These are phyloP conservation scores for Pleurotus salmoneostramineus DNA, from an alignment of 768 basidiomycete genomes.

Conservation along the genomic window DNA sequence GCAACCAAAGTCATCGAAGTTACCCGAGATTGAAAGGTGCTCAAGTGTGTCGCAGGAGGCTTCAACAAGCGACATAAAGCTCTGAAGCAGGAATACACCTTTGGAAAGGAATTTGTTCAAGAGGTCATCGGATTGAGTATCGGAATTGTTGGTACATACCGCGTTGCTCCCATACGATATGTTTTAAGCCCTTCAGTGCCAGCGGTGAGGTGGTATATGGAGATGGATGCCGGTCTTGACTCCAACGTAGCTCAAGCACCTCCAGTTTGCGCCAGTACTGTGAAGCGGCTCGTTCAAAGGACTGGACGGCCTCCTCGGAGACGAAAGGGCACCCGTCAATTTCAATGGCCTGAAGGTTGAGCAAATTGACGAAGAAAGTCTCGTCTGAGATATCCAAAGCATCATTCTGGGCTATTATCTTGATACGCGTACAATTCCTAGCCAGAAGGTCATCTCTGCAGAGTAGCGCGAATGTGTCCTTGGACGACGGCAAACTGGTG, in stretches of 20 bases:
- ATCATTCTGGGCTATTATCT: neutral
- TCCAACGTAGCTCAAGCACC: too few relatives aligned
- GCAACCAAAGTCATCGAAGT: conserved; percentile 5
- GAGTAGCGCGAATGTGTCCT: neutral
- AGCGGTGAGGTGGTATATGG: too few relatives aligned
- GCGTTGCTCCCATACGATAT: too few relatives aligned
- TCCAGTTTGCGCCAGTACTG: too few relatives aligned
- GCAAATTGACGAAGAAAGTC: neutral
- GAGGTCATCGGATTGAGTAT: neutral
- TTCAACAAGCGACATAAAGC: neutral
- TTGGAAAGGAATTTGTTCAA: neutral
- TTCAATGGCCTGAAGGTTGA: neutral
- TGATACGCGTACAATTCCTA: neutral
- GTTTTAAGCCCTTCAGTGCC: too few relatives aligned
- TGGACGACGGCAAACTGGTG: neutral
- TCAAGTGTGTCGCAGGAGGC: neutral
- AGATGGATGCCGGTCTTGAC: too few relatives aligned
- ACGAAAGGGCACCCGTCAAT: too few relatives aligned
- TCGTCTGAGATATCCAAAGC: neutral
- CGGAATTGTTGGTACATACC: too few relatives aligned
- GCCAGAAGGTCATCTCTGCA: neutral
- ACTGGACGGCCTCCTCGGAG: too few relatives aligned
- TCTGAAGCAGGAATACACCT: conserved; percentile 1
- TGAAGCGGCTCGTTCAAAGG: too few relatives aligned
- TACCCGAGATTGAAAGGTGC: neutral